phyloP scores from a whole-genome alignment of 768 basidiomycete genomes.

The Termitomyces sp. region DNA sequence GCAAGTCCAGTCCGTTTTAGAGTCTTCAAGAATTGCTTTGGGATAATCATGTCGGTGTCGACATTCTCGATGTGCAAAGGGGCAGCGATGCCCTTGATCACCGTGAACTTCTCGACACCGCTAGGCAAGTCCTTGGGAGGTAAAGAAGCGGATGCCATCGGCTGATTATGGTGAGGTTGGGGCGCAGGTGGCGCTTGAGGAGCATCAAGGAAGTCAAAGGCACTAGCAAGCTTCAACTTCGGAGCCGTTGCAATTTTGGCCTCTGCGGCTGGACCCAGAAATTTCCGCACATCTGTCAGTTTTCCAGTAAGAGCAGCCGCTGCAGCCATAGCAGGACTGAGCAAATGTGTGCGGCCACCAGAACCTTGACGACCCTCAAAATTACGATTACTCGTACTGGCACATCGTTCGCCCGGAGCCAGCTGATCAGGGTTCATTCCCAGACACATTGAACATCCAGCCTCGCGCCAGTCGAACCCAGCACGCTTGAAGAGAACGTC shows the following conservation, averaged over 20 bases:
- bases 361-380: slow-evolving; percentile 89
- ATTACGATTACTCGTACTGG: slow-evolving; percentile 90
- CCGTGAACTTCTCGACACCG: slow-evolving; percentile 55
- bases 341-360: slow-evolving; percentile 84
- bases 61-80: slow-evolving; percentile 81
- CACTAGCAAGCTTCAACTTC: slow-evolving; percentile 65
- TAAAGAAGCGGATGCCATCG: slow-evolving; percentile 26
- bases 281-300: slow-evolving; percentile 79
- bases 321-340: slow-evolving; percentile 90
- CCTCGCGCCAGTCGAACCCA: slow-evolving; percentile 94
- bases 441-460: slow-evolving; percentile 94
- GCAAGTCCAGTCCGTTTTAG: slow-evolving; percentile 86
- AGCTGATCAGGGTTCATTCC: slow-evolving; percentile 96
- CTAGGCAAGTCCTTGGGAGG: slow-evolving; percentile 40
- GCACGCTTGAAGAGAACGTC: slow-evolving; percentile 84
- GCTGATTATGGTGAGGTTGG: slow-evolving; percentile 25
- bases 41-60: slow-evolving; percentile 93
- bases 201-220: slow-evolving; percentile 74
- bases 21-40: slow-evolving; percentile 91
- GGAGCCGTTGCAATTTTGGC: slow-evolving; percentile 37
- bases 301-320: slow-evolving; percentile 85
- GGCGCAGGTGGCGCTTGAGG: slow-evolving; percentile 51
- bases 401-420: slow-evolving; percentile 77
- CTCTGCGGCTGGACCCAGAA: slow-evolving; percentile 45
- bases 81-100: slow-evolving; percentile 71